Evolutionary conservation across 345 rosid genomes (phyloP).

Genomic region (Zanthoxylum bungeanum): DNA sequence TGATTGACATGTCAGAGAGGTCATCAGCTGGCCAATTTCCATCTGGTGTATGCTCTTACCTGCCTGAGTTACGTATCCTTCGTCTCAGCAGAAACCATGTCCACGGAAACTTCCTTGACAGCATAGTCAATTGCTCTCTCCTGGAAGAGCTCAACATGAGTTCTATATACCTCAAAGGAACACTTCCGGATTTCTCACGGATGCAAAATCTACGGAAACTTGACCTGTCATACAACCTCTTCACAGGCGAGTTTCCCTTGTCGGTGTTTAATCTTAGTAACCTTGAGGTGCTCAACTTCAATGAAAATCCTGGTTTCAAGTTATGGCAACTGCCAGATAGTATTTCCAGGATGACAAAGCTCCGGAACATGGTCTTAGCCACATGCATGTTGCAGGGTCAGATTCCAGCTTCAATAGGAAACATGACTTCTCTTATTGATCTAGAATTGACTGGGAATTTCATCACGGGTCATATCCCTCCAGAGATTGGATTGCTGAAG

Average conservation of each 20-base stretch:
- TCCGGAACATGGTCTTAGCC: conserved; percentile 56
- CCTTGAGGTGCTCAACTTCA: conserved; percentile 50
- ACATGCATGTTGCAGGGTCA: conserved; percentile 63
- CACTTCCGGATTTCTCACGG: conserved; percentile 62
- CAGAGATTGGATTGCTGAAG: conserved; percentile 66
- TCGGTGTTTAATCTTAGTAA: conserved; percentile 61
- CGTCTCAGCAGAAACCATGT: conserved; percentile 56
- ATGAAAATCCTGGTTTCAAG: conserved; percentile 43
- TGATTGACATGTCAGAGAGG: conserved; percentile 57
- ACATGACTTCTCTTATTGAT: conserved; percentile 79
- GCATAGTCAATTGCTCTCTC: conserved; percentile 62
- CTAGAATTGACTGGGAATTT: conserved; percentile 84
- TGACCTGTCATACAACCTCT: conserved; percentile 65
- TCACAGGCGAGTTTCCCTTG: conserved; percentile 63
- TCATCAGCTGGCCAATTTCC: conserved; percentile 69
- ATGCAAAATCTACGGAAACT: conserved; percentile 54
- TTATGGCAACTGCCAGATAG: conserved; percentile 58
- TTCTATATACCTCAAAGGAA: conserved; percentile 32
- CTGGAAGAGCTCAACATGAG: conserved; percentile 55
- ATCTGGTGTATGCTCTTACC: conserved; percentile 52
- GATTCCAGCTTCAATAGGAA: conserved; percentile 74
- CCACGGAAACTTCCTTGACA: conserved; percentile 45
- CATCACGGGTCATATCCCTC: conserved; percentile 63
- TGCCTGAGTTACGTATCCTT: conserved; percentile 66
- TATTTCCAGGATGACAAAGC: conserved; percentile 53